Evolutionary conservation across 2,329 filamentous ascomycete species (phyloP).

Genomic region (Apiospora hydei): DNA sequence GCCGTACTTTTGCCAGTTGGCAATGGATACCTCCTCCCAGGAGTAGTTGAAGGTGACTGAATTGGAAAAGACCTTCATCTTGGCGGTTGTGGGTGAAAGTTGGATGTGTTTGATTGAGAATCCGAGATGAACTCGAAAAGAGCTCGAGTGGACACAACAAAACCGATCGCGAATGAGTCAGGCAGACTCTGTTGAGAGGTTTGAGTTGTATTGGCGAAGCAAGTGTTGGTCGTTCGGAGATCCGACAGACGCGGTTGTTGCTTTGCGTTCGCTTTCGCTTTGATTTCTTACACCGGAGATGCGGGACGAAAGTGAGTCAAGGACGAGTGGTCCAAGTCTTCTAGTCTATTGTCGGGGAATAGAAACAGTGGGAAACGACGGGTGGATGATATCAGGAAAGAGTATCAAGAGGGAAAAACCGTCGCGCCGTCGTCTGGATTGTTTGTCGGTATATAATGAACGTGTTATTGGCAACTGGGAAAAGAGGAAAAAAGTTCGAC

Average conservation of each 20-base stretch:
- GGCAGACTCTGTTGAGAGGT: not conserved
- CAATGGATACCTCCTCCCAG: conserved; percentile 96
- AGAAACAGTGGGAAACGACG: not conserved
- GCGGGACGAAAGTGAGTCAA: conserved; percentile 14
- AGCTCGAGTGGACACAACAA: not conserved
- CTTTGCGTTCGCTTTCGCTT: not conserved
- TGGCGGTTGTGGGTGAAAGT: conserved; percentile 27
- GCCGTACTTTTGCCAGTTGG: conserved; percentile 99
- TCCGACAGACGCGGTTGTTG: conserved; percentile 8
- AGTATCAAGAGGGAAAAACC: not conserved
- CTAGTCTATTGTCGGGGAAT: not conserved
- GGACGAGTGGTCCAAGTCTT: not conserved
- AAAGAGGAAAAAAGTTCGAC: not conserved
- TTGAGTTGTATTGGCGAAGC: not conserved
- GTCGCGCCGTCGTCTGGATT: not conserved
- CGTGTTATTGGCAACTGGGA: not conserved
- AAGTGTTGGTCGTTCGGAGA: not conserved
- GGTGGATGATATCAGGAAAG: not conserved
- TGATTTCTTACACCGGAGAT: conserved; percentile 1
- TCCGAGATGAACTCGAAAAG: conserved; percentile 16
- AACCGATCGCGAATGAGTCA: not conserved
- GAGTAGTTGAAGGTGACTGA: conserved; percentile 93
- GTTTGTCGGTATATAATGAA: conserved; percentile 14
- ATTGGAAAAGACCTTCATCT: conserved; percentile 96
- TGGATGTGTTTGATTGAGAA: not conserved